Evolutionary conservation across 768 basidiomycete genomes (phyloP).

Genomic region (Pleurotus cornucopiae): DNA sequence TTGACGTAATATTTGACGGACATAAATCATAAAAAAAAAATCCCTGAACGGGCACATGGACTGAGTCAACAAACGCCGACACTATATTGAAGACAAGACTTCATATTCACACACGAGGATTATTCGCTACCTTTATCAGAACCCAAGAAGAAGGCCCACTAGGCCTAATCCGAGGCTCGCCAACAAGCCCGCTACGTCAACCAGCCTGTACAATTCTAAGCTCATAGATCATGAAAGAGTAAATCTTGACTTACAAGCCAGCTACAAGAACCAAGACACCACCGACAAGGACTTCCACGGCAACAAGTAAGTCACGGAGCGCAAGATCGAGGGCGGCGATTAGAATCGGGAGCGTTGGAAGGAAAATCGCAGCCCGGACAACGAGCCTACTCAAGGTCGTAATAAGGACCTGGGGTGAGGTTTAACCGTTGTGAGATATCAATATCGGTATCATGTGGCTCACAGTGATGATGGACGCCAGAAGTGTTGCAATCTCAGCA

Average conservation of each 20-base stretch:
- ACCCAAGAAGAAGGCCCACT: background rate
- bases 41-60: too few species aligned
- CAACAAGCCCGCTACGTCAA: slow-evolving; percentile 1
- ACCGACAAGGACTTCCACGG: too few species aligned
- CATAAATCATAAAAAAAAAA: too few species aligned
- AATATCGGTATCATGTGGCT: background rate
- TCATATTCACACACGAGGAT: too few species aligned
- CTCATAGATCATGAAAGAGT: background rate
- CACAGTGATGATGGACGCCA: slow-evolving; percentile 22
- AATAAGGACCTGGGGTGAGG: slow-evolving; percentile 16
- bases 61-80: too few species aligned
- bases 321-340: too few species aligned
- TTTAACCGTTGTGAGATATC: background rate
- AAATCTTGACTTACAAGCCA: slow-evolving; percentile 13
- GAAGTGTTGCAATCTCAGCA: slow-evolving; percentile 20
- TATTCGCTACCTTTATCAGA: background rate
- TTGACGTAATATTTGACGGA: too few species aligned
- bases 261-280: slow-evolving; percentile 4
- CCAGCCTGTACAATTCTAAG: background rate
- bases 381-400: slow-evolving; percentile 17
- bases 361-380: slow-evolving; percentile 13
- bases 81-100: too few species aligned
- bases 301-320: too few species aligned
- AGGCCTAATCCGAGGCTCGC: background rate
- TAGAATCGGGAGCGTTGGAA: slow-evolving; percentile 15